Percentiles rank a stretch among this genome's conserved stretches.
Conservation (phyloP, 345 rosid species). For the Pelargonium nanum region DNA sequence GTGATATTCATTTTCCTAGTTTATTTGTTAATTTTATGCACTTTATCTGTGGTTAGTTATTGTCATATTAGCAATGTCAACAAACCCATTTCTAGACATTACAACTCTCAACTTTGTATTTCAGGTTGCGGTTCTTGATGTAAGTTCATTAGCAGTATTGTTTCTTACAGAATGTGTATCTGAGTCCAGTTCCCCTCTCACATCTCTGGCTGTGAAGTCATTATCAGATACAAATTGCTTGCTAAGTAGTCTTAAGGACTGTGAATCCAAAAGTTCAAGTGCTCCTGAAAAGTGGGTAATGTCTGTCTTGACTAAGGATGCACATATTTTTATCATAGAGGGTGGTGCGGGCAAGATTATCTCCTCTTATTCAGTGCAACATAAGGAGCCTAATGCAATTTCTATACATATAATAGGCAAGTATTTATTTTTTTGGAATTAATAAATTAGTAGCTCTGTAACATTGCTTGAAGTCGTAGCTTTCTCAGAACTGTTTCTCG, state of each 20-base stretch:
- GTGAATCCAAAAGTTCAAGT: conserved; percentile 19
- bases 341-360: conserved; percentile 39
- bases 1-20: conserved; percentile 29
- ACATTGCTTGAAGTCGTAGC: conserved; percentile 7
- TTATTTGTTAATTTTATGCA: not conserved
- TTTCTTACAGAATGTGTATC: conserved; percentile 52
- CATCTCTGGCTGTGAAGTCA: conserved; percentile 38
- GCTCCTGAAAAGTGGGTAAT: conserved; percentile 26
- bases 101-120: conserved; percentile 21
- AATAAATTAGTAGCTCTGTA: conserved; percentile 6
- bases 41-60: not conserved
- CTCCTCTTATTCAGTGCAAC: conserved; percentile 26
- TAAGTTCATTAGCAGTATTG: conserved; percentile 38
- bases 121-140: conserved; percentile 83
- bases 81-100: conserved; percentile 10
- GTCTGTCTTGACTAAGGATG: conserved; percentile 54
- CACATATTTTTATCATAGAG: conserved; percentile 44
- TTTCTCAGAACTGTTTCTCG: conserved; percentile 15
- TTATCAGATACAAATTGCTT: conserved; percentile 21
- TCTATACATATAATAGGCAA: conserved; percentile 64
- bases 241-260: conserved; percentile 20
- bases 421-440: conserved; percentile 18
- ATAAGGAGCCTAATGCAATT: conserved; percentile 37
- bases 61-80: not conserved
- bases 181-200: conserved; percentile 40